These are phyloP conservation scores for Fusarium sarcochroum DNA, from an alignment of 2,329 filamentous ascomycete species.

Conservation along the genomic window DNA sequence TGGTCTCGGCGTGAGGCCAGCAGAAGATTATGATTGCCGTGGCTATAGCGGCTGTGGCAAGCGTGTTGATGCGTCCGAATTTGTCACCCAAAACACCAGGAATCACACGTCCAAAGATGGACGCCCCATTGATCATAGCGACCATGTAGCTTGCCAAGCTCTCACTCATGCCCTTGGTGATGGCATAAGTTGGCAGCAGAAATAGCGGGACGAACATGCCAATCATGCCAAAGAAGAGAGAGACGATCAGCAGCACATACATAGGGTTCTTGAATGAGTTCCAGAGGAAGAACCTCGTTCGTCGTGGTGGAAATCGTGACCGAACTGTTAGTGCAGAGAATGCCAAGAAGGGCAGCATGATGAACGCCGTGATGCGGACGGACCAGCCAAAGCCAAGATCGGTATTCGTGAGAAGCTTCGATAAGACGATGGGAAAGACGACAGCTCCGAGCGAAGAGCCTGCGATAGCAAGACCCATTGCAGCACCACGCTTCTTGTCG, in stretches of 20 bases:
- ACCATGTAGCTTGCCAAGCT: conserved; percentile 75
- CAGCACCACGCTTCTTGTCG: conserved; percentile 61
- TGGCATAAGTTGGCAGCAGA: conserved; percentile 68
- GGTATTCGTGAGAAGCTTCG: conserved; percentile 61
- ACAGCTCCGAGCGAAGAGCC: conserved; percentile 67
- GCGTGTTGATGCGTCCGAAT: conserved; percentile 67
- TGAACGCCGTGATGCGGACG: conserved; percentile 65
- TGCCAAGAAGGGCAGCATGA: conserved; percentile 60
- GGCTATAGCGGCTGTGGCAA: conserved; percentile 36
- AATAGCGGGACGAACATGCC: conserved; percentile 42
- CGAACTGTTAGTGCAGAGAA: conserved; percentile 55
- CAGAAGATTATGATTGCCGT: conserved; percentile 43
- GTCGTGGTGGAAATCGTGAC: conserved; percentile 53
- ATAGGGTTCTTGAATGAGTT: conserved; percentile 48
- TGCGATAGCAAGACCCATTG: conserved; percentile 60
- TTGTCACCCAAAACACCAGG: conserved; percentile 72
- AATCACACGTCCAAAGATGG: conserved; percentile 69
- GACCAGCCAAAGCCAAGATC: conserved; percentile 65
- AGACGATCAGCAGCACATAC: conserved; percentile 39
- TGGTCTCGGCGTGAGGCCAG: conserved; percentile 51
- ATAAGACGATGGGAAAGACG: conserved; percentile 63
- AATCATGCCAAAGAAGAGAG: conserved; percentile 56
- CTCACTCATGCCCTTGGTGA: conserved; percentile 64
- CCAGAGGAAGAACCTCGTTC: conserved; percentile 58
- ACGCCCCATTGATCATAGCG: conserved; percentile 75